Conservation (phyloP, 202 grass and related monocot genomes). For the Dendrocalamus latiflorus region DNA sequence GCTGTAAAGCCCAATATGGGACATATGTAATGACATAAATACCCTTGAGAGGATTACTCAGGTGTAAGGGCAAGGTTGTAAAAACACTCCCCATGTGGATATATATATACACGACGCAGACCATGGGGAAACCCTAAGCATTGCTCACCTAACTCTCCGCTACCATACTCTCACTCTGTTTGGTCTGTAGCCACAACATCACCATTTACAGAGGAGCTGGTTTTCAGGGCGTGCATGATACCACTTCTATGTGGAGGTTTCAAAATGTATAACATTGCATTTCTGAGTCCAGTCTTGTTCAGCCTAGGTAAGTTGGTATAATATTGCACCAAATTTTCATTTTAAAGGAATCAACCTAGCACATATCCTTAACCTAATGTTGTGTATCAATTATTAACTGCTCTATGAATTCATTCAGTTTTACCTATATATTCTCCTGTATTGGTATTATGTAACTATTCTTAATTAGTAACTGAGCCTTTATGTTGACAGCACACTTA, state of each 20-base stretch:
- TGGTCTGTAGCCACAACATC: too few species aligned
- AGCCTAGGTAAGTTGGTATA: constrained; percentile 71
- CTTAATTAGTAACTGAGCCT: constrained; percentile 23
- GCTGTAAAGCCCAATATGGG: too few species aligned
- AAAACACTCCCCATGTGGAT: too few species aligned
- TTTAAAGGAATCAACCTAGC: neutral
- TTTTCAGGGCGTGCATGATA: constrained; percentile 96
- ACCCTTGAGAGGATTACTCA: too few species aligned
- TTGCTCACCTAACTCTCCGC: too few species aligned
- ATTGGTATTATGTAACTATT: neutral
- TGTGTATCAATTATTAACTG: neutral
- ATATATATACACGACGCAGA: too few species aligned
- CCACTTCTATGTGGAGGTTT: constrained; percentile 73
- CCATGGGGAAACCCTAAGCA: too few species aligned
- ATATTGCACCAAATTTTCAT: neutral
- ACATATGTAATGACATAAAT: too few species aligned
- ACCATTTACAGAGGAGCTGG: constrained; percentile 71
- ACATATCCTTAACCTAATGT: neutral
- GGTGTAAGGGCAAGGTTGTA: too few species aligned
- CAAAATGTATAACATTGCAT: constrained; percentile 59
- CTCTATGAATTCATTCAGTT: neutral
- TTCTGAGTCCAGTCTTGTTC: constrained; percentile 88
- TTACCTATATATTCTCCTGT: neutral
- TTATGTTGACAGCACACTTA: constrained; percentile 69
- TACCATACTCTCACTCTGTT: too few species aligned